Base-by-base conservation (phyloP, 495 filamentous ascomycete genomes). In the Lindgomyces ingoldianus region DNA sequence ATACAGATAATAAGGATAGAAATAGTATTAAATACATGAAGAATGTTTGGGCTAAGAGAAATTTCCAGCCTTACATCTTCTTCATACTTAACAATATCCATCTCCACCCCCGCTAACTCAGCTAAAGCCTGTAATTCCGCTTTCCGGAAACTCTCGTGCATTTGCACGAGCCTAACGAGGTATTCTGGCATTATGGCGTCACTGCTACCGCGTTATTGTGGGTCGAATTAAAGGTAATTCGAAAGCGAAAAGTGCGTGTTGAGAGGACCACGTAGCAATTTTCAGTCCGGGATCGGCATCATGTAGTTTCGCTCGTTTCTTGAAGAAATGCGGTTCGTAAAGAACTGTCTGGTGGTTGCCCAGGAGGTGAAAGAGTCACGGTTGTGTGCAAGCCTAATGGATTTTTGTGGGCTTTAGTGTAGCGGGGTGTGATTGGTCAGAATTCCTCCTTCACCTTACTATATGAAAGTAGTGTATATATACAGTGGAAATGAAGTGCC, bases 91-190 rank as follows among this genome's bases (percentile, higher is more conserved):
- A 90, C 62, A 63, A 96, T 81, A 57, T 91, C 81, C 1, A 98
- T 64, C 33, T 89, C 78, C 21, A 94, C 77, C 10, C 82, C 80
- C 29, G 84, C 79, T 14, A 95, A 73, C 6, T 84, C 73, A 6
- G 94, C 93, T 19, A 98, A 76, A 21, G 94, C 85, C 70, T 93
- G 77, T n/a, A 97, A 81, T 75, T 99, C 94, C 9, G 93, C 82
- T 60, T 83, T 82, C 55, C 93, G 89, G 73, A 99, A 99, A 14
- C 84, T 88, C 80, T 97, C 91, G 73, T 97, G 92, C 53, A 82
- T 79, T 74, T 98, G 95, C 11, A 87, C 91, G 72, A 98, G 91
- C 64, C 93, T 89, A 60, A 99, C 87, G 47, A 99, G 84, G 69
- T 89, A 98, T 59, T 94, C 85, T 84, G 64, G 68, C 68, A 71